These are phyloP conservation scores for Beauveria brongniartii DNA, from an alignment of 2,329 filamentous ascomycete species.

Conservation along the genomic window DNA sequence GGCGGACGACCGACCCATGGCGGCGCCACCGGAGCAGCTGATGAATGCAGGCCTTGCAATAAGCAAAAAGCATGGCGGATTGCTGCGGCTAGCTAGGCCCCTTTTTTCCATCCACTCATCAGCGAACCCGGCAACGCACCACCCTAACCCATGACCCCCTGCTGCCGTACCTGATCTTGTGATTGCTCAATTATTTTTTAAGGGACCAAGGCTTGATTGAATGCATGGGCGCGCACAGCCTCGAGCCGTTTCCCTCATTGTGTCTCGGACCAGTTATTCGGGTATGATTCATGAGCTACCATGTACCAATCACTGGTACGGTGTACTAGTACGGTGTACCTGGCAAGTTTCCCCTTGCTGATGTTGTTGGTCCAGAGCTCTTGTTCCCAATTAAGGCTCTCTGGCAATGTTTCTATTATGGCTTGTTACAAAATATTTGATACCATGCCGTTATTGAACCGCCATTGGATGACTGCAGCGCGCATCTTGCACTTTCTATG, in stretches of 20 bases:
- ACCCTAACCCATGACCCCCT: constrained; percentile 9
- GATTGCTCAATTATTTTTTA: constrained; percentile 6
- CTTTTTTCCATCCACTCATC: constrained; percentile 1
- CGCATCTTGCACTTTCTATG: not conserved
- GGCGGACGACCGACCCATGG: constrained; percentile 1
- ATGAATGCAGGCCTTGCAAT: not conserved
- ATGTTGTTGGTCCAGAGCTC: not conserved
- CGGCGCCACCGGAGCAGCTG: constrained; percentile 4
- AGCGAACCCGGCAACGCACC: not conserved
- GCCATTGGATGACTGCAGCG: not conserved
- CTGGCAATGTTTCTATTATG: not conserved
- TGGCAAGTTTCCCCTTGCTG: not conserved
- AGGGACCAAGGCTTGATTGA: not conserved
- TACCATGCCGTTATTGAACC: not conserved
- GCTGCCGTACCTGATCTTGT: constrained; percentile 10
- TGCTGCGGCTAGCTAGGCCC: not conserved
- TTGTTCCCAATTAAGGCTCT: not conserved
- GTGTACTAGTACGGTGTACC: not conserved
- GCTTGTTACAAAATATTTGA: not conserved
- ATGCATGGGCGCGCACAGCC: not conserved
- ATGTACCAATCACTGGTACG: no score
- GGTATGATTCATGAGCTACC: not conserved
- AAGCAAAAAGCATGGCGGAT: not conserved
- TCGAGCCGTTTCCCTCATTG: not conserved
- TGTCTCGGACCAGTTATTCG: not conserved